Percentiles rank a stretch among this genome's conserved stretches.
These are phyloP conservation scores for Pseudozyma sp. DNA, from an alignment of 1,284 basidiomycete species.

Conservation along the genomic window DNA sequence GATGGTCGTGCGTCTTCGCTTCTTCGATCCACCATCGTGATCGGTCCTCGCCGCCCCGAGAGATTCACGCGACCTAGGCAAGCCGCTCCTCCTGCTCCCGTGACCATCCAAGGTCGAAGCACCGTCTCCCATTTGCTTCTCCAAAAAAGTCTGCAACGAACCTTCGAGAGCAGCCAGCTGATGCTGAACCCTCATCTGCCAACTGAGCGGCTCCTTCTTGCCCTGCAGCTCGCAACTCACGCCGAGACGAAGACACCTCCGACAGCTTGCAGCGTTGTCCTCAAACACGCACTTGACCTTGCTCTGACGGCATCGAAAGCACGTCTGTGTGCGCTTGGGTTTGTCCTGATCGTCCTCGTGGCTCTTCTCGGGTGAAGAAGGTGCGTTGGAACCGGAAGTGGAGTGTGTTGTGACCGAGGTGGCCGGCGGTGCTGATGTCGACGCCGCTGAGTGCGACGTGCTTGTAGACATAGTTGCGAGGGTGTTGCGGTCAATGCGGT, in stretches of 20 bases:
- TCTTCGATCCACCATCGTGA: slow-evolving; percentile 7
- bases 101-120: background rate
- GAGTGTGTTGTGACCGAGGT: slow-evolving; percentile 5
- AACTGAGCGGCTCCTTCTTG: slow-evolving; percentile 35
- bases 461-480: background rate
- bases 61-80: slow-evolving; percentile 19
- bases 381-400: slow-evolving; percentile 3
- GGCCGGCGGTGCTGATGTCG: slow-evolving; percentile 4
- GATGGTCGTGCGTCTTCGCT: slow-evolving; percentile 16
- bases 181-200: slow-evolving; percentile 44
- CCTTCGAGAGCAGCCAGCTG: slow-evolving; percentile 36
- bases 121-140: slow-evolving; percentile 16
- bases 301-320: slow-evolving; percentile 37
- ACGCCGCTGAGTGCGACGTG: slow-evolving; percentile 1
- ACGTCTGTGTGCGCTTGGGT: slow-evolving; percentile 37
- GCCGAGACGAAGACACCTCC: slow-evolving; percentile 26
- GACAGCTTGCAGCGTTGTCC: slow-evolving; percentile 21
- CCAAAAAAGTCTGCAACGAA: slow-evolving; percentile 25
- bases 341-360: slow-evolving; percentile 25
- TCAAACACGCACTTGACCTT: slow-evolving; percentile 45
- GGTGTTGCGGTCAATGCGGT: background rate
- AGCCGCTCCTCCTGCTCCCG: slow-evolving; percentile 8
- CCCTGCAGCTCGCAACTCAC: slow-evolving; percentile 38
- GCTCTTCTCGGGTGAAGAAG: slow-evolving; percentile 22
- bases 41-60: background rate